These are phyloP conservation scores for Cynanchum wilfordii DNA, from an alignment of 257 asterid species.

Conservation along the genomic window DNA sequence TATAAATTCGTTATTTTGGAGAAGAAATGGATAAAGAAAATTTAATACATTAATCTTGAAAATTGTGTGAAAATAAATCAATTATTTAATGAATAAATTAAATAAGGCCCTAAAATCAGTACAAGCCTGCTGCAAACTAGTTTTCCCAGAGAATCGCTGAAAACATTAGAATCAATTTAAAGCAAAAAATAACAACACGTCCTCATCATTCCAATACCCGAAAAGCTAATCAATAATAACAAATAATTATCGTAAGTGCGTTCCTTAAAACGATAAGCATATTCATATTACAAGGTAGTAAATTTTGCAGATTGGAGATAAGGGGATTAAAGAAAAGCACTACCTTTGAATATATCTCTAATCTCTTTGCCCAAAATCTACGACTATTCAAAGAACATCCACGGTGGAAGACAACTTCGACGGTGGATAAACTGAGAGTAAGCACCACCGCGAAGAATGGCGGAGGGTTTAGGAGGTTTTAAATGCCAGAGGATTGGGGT, in stretches of 20 bases:
- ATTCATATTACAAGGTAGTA: neutral
- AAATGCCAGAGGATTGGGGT: too few relatives aligned
- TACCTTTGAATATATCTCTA: neutral
- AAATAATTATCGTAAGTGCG: neutral
- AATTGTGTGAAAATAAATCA: too few relatives aligned
- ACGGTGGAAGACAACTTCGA: too few relatives aligned
- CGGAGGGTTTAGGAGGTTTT: neutral
- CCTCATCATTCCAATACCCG: neutral
- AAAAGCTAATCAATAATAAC: neutral
- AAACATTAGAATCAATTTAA: neutral
- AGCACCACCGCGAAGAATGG: neutral
- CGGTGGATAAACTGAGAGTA: too few relatives aligned
- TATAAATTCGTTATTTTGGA: too few relatives aligned
- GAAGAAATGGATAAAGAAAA: too few relatives aligned
- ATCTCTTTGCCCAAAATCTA: neutral
- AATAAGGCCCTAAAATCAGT: too few relatives aligned
- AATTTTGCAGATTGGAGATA: neutral
- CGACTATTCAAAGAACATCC: neutral
- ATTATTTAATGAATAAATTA: too few relatives aligned
- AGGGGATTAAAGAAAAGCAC: neutral
- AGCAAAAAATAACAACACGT: neutral
- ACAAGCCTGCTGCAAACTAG: too few relatives aligned
- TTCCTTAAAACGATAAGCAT: neutral
- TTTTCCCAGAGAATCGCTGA: neutral
- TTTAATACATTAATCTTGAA: too few relatives aligned